phyloP scores from a whole-genome alignment of 2,329 filamentous ascomycete genomes.

The Colletotrichum melonis region DNA sequence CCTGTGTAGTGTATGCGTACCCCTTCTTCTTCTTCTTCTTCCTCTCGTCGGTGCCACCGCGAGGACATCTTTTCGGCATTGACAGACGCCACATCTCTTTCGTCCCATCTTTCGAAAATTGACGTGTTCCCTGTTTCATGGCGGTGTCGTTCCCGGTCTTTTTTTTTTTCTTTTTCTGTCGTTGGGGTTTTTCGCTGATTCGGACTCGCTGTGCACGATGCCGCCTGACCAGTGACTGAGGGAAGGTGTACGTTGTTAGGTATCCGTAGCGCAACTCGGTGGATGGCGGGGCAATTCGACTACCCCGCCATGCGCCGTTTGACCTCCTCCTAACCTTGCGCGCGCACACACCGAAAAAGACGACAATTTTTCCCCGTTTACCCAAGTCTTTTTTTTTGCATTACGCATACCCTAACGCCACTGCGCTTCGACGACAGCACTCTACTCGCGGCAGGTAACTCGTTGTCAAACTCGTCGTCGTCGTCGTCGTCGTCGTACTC shows the following conservation, averaged over 20 bases:
- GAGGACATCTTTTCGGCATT: not conserved
- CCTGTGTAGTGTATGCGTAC: too few relatives aligned
- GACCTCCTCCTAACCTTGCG: not conserved
- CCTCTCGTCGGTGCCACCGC: not conserved
- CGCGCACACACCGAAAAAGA: not conserved
- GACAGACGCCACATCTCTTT: not conserved
- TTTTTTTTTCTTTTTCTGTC: too few relatives aligned
- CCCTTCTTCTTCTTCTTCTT: not conserved
- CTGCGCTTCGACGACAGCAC: not conserved
- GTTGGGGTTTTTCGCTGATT: not conserved
- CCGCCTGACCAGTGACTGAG: not conserved
- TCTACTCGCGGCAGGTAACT: not conserved
- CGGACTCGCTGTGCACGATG: not conserved
- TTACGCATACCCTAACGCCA: not conserved
- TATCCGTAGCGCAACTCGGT: not conserved
- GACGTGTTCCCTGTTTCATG: not conserved
- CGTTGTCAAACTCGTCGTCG: not conserved
- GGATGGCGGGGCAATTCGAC: conserved; percentile 1
- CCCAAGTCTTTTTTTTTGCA: not conserved
- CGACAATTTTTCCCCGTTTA: not conserved
- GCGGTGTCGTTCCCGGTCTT: not conserved
- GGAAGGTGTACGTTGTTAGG: too few relatives aligned
- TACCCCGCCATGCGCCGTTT: conserved; percentile 5
- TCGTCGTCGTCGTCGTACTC: conserved; percentile 15
- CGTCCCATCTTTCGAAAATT: not conserved